Base-by-base conservation (phyloP, 331 rosid species). In the Pyracantha coccinea region DNA sequence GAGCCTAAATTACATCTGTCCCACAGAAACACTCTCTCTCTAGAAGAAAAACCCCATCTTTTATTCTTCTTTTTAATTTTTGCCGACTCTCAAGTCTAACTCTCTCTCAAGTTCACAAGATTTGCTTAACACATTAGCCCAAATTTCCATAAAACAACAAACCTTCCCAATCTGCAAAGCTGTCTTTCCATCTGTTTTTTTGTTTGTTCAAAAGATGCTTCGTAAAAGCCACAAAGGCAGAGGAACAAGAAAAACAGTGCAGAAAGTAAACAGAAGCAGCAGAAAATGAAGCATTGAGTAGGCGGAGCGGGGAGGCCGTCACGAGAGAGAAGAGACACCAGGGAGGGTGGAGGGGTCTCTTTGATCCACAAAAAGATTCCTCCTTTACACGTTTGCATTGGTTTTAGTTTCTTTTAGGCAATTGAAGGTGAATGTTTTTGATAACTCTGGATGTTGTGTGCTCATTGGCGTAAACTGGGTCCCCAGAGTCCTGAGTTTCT, bases 301-400 rank as follows among this genome's bases (percentile, higher is more conserved):
- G 44, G 13, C 44, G 13, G 44, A 9, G 44, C 44, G 13, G 44
- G 44, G 44, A 38, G 13, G 44, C 44, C 44, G 44, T 38, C 44
- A 38, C 44, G 44, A 38, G 44, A 38, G 44, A 38, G 44, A 35
- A 35, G 44, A 1, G 44, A 38, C 44, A 38, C 13, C 13, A 38
- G 44, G 44, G 44, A 38, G 44, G 44, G 1, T 38, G 44, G 13
- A 38, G 44, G 44, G 44, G 13, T 80, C 15, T 69, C 84, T 84
- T 83, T 80, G 88, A 85, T 84, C 85, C 78, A 85, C 78, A 57
- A 66, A 58, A 63, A 75, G 80, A 87, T 89, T 80, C 81, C 69
- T 80, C 81, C 69, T 60, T 72, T 68, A 14, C 68, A 61, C 23
- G 63, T 63, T 38, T 79, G 79, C 86, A 77, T 79, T 71, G 82